Evolutionary conservation across 352 stramenopile genomes (phyloP).

Genomic region (Globisporangium camurandrum): DNA sequence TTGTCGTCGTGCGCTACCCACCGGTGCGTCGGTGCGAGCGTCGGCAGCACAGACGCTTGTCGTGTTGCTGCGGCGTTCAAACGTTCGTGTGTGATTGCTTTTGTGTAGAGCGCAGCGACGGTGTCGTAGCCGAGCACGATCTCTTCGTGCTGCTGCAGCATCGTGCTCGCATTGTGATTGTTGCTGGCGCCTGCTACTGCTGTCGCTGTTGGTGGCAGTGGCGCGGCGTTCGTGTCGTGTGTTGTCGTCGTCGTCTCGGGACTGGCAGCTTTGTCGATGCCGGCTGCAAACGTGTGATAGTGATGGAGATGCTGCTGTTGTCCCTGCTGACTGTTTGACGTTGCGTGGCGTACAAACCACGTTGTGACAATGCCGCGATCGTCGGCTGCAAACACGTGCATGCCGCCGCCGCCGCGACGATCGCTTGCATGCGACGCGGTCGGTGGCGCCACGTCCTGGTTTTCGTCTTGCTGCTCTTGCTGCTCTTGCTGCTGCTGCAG

Average conservation of each 20-base stretch:
- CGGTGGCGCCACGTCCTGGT: background rate
- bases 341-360: conserved; percentile 21
- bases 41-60: background rate
- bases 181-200: background rate
- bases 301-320: background rate
- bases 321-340: background rate
- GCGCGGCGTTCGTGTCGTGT: background rate
- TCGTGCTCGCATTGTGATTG: background rate
- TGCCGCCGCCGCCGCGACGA: conserved; percentile 13
- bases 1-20: conserved; percentile 45
- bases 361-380: conserved; percentile 31
- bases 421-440: too few relatives aligned
- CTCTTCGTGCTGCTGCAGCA: conserved; percentile 44
- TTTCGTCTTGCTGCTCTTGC: background rate
- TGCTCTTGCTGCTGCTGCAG: conserved; percentile 11
- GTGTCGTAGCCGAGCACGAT: conserved; percentile 46
- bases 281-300: conserved; percentile 5
- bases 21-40: background rate
- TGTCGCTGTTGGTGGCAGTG: conserved; percentile 2
- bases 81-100: background rate
- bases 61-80: background rate
- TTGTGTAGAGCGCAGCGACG: conserved; percentile 33
- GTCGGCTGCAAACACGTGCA: conserved; percentile 37
- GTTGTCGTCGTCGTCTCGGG: background rate
- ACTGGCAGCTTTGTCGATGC: too few relatives aligned